Conservation (phyloP, 2,329 filamentous ascomycete genomes). For the Ceratocystis smalleyi region DNA sequence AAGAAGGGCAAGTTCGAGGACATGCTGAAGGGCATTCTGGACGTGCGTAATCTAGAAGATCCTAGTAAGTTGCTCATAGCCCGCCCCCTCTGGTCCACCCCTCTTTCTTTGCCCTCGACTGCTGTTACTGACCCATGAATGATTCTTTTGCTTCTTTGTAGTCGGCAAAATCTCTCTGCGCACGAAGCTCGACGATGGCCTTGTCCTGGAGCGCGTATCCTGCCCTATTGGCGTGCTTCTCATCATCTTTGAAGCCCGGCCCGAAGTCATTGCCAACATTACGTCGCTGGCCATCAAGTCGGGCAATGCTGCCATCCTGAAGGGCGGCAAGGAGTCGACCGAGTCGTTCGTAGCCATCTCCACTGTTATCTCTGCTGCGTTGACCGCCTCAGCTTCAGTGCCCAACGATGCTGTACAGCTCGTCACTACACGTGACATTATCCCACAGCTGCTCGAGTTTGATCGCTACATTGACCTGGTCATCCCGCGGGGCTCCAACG, state of each 20-base stretch:
- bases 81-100: background rate
- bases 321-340: conserved; percentile 91
- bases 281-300: conserved; percentile 92
- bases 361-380: conserved; percentile 62
- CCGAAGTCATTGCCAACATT: conserved; percentile 97
- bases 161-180: conserved; percentile 73
- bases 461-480: conserved; percentile 87
- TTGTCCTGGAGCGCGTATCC: conserved; percentile 73
- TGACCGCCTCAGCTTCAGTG: conserved; percentile 53
- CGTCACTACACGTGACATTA: conserved; percentile 80
- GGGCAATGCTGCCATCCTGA: conserved; percentile 89
- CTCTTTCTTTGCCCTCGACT: conserved; percentile 11
- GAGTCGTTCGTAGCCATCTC: conserved; percentile 91
- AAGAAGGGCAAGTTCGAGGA: conserved; percentile 90
- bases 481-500: conserved; percentile 81
- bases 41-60: conserved; percentile 71
- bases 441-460: conserved; percentile 71
- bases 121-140: background rate
- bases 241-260: conserved; percentile 95
- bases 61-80: conserved; percentile 45
- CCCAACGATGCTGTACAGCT: conserved; percentile 82
- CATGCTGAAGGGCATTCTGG: conserved; percentile 88
- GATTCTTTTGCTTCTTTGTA: conserved; percentile 22
- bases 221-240: conserved; percentile 95
- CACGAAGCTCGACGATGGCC: conserved; percentile 71